These are phyloP conservation scores for Prunus dulcis DNA, from an alignment of 306 rosid genomes.

Conservation along the genomic window DNA sequence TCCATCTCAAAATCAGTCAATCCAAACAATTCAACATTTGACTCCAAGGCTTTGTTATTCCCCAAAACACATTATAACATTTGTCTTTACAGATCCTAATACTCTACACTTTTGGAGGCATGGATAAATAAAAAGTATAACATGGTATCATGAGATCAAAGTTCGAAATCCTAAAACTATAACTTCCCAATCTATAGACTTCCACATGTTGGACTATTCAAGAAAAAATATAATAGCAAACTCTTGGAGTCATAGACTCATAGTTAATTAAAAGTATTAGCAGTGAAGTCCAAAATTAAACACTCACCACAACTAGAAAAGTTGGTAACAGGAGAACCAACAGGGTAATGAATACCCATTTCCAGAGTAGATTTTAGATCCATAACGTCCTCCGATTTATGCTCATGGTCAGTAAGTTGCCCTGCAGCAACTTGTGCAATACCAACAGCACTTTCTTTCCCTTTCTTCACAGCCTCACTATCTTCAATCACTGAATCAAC, in stretches of 20 bases:
- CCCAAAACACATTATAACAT: neutral
- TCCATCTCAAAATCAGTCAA: conserved; percentile 9
- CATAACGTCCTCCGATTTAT: neutral
- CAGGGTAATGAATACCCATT: neutral
- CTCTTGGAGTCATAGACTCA: neutral
- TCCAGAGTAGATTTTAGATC: neutral
- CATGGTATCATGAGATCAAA: neutral
- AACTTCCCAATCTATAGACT: neutral
- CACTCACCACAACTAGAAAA: neutral
- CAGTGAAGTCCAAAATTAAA: neutral
- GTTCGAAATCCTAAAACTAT: neutral
- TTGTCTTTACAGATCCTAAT: neutral
- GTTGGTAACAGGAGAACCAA: neutral
- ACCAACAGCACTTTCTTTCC: neutral
- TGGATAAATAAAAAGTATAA: neutral
- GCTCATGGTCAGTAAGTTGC: neutral
- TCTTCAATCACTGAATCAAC: neutral
- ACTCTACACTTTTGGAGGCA: neutral
- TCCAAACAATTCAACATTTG: neutral
- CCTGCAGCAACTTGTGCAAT: neutral
- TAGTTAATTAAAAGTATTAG: neutral
- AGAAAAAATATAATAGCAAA: neutral
- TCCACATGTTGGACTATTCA: neutral
- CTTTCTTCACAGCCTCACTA: neutral
- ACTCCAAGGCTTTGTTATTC: neutral